These are phyloP conservation scores for Hevea brasiliensis DNA, from an alignment of 345 rosid species.

Conservation along the genomic window DNA sequence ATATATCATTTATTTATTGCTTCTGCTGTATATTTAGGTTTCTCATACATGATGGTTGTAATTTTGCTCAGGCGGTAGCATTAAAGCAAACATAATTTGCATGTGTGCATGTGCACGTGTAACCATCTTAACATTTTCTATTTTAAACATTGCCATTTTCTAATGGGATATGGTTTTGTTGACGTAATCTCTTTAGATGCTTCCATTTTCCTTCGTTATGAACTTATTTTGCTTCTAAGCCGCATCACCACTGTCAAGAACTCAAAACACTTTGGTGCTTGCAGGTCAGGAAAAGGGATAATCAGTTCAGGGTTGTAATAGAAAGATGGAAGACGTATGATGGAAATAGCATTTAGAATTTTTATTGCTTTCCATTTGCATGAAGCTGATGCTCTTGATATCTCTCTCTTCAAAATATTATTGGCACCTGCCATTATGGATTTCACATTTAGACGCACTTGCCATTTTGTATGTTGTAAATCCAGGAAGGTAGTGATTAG, in stretches of 20 bases:
- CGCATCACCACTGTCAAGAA: background rate
- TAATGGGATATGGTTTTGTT: no score
- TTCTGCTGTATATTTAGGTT: background rate
- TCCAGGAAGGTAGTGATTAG: background rate
- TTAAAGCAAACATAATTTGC: background rate
- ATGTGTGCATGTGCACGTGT: background rate
- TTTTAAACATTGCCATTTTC: no score
- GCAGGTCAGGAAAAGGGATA: slow-evolving; percentile 57
- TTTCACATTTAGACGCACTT: no score
- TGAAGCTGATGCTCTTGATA: background rate
- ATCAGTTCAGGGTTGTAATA: slow-evolving; percentile 44
- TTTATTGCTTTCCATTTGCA: no score
- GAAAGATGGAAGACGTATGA: slow-evolving; percentile 65
- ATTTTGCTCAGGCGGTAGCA: background rate
- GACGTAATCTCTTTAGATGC: no score
- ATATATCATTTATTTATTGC: background rate
- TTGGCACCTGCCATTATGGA: background rate
- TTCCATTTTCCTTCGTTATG: background rate
- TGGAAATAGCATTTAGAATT: slow-evolving; percentile 35
- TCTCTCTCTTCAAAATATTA: background rate
- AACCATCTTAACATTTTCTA: no score
- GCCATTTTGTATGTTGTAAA: background rate
- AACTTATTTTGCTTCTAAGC: background rate
- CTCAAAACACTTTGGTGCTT: slow-evolving; percentile 2
- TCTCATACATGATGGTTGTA: background rate